A percentile compares a stretch with the other conserved stretches of the same genome.
Evolutionary conservation across 2,329 filamentous ascomycete genomes (phyloP).

Genomic region (Talaromyces atroroseus): DNA sequence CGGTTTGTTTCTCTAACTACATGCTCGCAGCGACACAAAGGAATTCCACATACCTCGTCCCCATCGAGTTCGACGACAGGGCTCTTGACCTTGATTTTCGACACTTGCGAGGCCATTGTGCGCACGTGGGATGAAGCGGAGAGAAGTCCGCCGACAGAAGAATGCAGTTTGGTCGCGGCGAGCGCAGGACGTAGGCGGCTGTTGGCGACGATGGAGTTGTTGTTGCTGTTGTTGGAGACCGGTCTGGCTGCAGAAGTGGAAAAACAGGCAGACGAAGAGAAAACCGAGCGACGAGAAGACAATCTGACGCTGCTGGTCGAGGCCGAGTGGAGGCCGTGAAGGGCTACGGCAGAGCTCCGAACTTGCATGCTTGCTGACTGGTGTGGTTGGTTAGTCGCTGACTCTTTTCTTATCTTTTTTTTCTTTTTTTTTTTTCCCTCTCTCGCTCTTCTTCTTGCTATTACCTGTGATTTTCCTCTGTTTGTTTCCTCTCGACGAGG

Average conservation of each 20-base stretch:
- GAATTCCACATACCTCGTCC: constrained; percentile 47
- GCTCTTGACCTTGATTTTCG: constrained; percentile 99
- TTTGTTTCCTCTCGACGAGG: too few relatives aligned
- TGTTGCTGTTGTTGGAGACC: neutral
- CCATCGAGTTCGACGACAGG: constrained; percentile 97
- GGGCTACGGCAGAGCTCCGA: neutral
- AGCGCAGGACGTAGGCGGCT: neutral
- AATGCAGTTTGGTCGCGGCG: constrained; percentile 2
- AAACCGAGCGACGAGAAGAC: neutral
- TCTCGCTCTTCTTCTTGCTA: too few relatives aligned
- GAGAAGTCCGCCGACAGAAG: constrained; percentile 14
- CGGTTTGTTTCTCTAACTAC: too few relatives aligned
- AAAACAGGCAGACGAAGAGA: neutral
- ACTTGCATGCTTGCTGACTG: neutral
- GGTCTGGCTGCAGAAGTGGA: neutral
- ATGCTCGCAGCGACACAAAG: too few relatives aligned
- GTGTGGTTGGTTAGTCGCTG: too few relatives aligned
- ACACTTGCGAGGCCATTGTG: constrained; percentile 45
- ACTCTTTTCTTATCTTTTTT: too few relatives aligned
- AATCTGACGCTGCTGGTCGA: neutral
- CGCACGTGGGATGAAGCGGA: constrained; percentile 31
- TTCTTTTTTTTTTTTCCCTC: too few relatives aligned
- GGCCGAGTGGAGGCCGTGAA: neutral
- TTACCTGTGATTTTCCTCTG: too few relatives aligned
- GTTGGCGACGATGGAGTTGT: neutral